Base-by-base conservation (phyloP, 371 early-diverging fungal genomes). In the Rhizopus delemar region DNA sequence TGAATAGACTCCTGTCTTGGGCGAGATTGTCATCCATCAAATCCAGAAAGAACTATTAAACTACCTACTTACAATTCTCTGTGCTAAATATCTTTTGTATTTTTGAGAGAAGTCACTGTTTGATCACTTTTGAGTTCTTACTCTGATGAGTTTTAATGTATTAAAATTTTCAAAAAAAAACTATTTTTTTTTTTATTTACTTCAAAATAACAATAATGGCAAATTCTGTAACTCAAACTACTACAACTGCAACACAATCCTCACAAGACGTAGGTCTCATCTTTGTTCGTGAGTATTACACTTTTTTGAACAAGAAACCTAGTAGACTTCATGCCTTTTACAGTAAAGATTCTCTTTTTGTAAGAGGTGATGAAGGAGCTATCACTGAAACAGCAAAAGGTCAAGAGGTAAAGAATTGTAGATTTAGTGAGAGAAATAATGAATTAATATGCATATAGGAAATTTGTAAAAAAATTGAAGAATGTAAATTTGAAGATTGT, bases 281-380 rank as follows among this genome's bases (percentile, higher is more conserved):
- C 69, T 97, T 97, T 81, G 96, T 95, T 56, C 92, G 93, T 69
- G 91, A 97, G 70, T 97, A 94, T 75, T 97, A 97, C 78, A 94
- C 93, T 29, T 88, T 92, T 68, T 64, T 97, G 69, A 92, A 91
- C 85, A 90, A 89, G 72, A 90, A 90, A 15, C 96, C 96, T 31
- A 54, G 78, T 36, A 78, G 84, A 45, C 85, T 97, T 34, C 91
- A 95, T 79, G 85, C 82, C 67, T 97, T 96, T 73, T 97, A 96
- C 78, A 85, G 82, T 64, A 86, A 85, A 59, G 84, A 91, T 63
- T 93, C 95, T 9, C 75, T 73, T 34, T 85, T 90, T 68, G 80
- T 90, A 53, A 89, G 91, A 70, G 97, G 96, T 35, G 74, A 74
- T 48, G 96, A 97, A 80, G 94, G 94, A 49, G 88, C 88, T 56